Base-by-base conservation (phyloP, 805 yeast species). In the Schwanniomyces polymorphus region DNA sequence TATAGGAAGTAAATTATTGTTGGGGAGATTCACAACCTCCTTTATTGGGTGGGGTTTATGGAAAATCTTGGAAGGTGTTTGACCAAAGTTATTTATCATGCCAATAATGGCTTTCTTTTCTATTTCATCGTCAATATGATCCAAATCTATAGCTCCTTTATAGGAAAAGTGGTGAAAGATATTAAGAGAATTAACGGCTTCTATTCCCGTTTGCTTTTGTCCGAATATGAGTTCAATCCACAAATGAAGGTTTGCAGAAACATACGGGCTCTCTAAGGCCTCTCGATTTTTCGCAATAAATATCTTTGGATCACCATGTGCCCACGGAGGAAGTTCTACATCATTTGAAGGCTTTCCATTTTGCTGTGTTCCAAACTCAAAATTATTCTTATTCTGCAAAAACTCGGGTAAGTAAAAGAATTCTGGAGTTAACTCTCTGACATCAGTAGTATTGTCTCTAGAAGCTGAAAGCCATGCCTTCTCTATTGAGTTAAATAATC, bases 161-260 rank as follows among this genome's bases (percentile, higher is more conserved):
- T 90, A 90, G 46, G 96, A 88, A 52, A 87, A 72, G 61, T 85
- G 88, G 64, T 89, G 94, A 65, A 88, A 90, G 2, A 90, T 92
- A 61, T 90, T 90, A 14, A 85, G 67, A 0, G 88, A 68, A 2
- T 75, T 74, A 2, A 84, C 72, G 0, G 97, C 95, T 28, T 77
- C 81, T 5, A 72, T 69, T 0, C 97, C 97, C 42, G 76, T 76
- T 60, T 90, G 97, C 57, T 86, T 88, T 59, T 55, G 80, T 0
- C 97, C 97, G 73, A 90, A 90, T 1, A 91, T 69, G 46, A 90
- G 70, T 63, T 90, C 96, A 47, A 90, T 87, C 97, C 97, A 90
- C 48, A 81, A 74, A 61, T 88, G 89, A 21, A 90, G 65, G 55
- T 86, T 83, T 11, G 79, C 77, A 3, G 92, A 85, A 1, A 89